A percentile compares a stretch with the other conserved stretches of the same genome.
Evolutionary conservation across 2,329 filamentous ascomycete genomes (phyloP).

Genomic region (Leptodontidium sp.): DNA sequence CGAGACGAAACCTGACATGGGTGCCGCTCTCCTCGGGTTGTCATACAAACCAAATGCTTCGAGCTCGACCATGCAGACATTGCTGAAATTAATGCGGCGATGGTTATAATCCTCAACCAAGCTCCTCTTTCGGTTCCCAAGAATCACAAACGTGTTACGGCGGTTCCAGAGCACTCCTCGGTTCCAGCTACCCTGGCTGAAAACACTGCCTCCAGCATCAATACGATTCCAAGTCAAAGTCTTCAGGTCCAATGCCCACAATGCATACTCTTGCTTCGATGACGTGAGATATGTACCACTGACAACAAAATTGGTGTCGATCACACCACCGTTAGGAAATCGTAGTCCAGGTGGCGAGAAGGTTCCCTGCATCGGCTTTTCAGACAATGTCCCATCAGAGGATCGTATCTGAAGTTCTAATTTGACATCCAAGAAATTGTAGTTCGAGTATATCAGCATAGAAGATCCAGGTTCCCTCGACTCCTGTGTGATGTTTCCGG

Average conservation of each 20-base stretch:
- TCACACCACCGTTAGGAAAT: constrained; percentile 94
- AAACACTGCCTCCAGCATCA: constrained; percentile 91
- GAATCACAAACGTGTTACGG: constrained; percentile 92
- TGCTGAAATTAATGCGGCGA: constrained; percentile 94
- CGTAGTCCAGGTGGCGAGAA: constrained; percentile 91
- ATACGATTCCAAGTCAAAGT: constrained; percentile 95
- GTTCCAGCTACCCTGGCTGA: constrained; percentile 98
- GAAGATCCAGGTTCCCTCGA: constrained; percentile 66
- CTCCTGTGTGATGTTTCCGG: constrained; percentile 57
- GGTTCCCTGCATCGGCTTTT: constrained; percentile 87
- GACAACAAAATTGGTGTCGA: constrained; percentile 96
- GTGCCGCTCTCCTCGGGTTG: constrained; percentile 81
- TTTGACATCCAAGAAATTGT: constrained; percentile 98
- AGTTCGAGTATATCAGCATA: constrained; percentile 99
- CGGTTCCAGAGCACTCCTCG: constrained; percentile 92
- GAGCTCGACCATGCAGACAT: constrained; percentile 95
- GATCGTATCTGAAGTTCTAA: constrained; percentile 89
- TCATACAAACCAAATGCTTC: constrained; percentile 98
- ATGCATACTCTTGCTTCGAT: constrained; percentile 96
- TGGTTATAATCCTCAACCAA: constrained; percentile 99
- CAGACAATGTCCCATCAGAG: constrained; percentile 82
- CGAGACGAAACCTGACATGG: constrained; percentile 85
- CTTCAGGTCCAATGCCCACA: constrained; percentile 92
- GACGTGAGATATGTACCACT: constrained; percentile 97
- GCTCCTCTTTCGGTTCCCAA: constrained; percentile 92